Evolutionary conservation across 176 grass and related monocot genomes (phyloP).

Genomic region (Aegilops sharonensis): DNA sequence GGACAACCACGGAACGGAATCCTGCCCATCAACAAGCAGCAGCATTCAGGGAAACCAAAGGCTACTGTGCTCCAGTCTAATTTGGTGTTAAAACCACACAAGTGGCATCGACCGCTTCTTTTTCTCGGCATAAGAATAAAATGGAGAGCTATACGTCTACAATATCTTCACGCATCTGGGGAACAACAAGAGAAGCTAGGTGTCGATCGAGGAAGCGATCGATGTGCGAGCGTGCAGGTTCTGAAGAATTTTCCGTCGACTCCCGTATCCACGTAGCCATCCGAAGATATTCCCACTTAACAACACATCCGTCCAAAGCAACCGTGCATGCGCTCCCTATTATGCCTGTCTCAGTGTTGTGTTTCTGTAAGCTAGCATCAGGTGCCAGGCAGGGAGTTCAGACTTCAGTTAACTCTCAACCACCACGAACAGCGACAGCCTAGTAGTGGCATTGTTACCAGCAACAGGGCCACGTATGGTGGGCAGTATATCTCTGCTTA

Average conservation of each 20-base stretch:
- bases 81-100: no score
- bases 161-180: no score
- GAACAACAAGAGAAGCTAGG: neutral
- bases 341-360: neutral
- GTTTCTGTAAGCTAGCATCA: conserved; percentile 19
- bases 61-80: no score
- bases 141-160: no score
- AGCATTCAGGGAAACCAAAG: neutral
- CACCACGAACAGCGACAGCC: no score
- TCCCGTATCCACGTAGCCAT: neutral
- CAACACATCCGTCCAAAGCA: neutral
- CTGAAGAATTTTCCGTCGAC: neutral
- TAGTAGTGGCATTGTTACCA: no score
- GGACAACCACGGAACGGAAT: neutral
- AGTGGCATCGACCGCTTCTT: no score
- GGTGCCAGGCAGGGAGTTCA: conserved; percentile 19
- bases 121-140: neutral
- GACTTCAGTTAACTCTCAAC: neutral
- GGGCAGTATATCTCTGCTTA: no score
- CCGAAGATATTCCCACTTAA: neutral
- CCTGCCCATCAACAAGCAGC: neutral
- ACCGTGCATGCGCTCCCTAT: neutral
- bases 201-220: neutral
- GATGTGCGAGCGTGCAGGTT: neutral
- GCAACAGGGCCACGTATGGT: no score